These are phyloP conservation scores for Hippophae tibetana DNA, from an alignment of 306 rosid genomes.

Conservation along the genomic window DNA sequence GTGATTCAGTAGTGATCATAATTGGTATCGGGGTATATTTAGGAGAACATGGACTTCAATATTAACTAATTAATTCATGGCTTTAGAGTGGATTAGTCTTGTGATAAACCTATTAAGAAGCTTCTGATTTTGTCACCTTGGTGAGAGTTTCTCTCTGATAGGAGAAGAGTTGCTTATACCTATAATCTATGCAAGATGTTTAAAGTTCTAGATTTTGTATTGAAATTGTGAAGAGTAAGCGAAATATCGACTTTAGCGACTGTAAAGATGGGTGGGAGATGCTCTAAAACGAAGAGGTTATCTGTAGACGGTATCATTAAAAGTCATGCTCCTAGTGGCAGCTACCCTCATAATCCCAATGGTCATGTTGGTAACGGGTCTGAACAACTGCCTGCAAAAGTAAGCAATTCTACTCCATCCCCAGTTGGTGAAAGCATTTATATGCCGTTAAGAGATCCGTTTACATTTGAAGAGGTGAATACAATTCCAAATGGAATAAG, in stretches of 20 bases:
- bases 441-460: constrained; percentile 50
- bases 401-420: constrained; percentile 29
- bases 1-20: constrained; percentile 49
- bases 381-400: constrained; percentile 30
- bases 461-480: constrained; percentile 44
- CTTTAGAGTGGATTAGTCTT: constrained; percentile 18
- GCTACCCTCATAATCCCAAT: constrained; percentile 40
- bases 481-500: constrained; percentile 36
- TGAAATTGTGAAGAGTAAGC: constrained; percentile 34
- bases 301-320: constrained; percentile 42
- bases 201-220: constrained; percentile 29
- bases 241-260: constrained; percentile 20
- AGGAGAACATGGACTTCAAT: constrained; percentile 10
- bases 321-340: constrained; percentile 42
- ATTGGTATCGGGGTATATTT: constrained; percentile 29
- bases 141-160: constrained; percentile 1
- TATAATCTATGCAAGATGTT: constrained; percentile 2
- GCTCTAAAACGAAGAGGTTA: constrained; percentile 70
- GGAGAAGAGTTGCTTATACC: neutral
- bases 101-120: constrained; percentile 6
- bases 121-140: constrained; percentile 13
- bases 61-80: constrained; percentile 32
- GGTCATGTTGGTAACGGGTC: constrained; percentile 52
- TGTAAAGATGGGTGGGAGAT: constrained; percentile 75
- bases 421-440: constrained; percentile 40